Evolutionary conservation across 805 yeast genomes (phyloP).

Genomic region (Zygosaccharomyces gambellarensis): DNA sequence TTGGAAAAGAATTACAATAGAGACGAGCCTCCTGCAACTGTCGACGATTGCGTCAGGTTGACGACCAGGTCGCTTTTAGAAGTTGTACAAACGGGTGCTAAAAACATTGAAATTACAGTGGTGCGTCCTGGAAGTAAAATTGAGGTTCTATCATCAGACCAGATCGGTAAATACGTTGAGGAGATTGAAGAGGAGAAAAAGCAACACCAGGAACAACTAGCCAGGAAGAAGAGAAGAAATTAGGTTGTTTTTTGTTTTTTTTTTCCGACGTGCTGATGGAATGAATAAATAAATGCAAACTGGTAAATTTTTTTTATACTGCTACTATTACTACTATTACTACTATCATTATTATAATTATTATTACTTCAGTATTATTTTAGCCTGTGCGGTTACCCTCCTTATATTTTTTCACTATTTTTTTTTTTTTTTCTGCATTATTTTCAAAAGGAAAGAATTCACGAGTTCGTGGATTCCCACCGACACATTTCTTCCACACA

Average conservation of each 20-base stretch:
- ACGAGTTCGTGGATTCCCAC: not conserved
- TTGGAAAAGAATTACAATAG: constrained; percentile 78
- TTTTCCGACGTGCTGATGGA: too few relatives aligned
- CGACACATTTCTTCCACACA: not conserved
- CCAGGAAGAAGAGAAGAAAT: constrained; percentile 36
- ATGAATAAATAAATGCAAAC: not conserved
- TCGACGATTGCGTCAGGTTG: constrained; percentile 68
- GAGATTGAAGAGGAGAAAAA: constrained; percentile 84
- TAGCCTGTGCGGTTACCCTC: not conserved
- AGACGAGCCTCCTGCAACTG: constrained; percentile 49
- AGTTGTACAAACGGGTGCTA: constrained; percentile 97
- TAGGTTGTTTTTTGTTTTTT: not conserved
- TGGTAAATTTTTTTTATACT: not conserved
- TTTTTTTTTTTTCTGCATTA: not conserved
- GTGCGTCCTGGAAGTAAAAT: constrained; percentile 66
- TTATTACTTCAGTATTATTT: not conserved
- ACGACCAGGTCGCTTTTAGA: constrained; percentile 85
- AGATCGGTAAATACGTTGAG: constrained; percentile 68
- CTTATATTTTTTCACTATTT: not conserved
- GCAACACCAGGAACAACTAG: constrained; percentile 73
- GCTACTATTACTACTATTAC: not conserved
- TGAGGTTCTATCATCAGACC: constrained; percentile 59
- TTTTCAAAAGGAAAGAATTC: constrained; percentile 2
- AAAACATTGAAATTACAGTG: constrained; percentile 88
- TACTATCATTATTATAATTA: not conserved